Evolutionary conservation across 352 stramenopile genomes (phyloP).

Genomic region (Phytophthora multivora): DNA sequence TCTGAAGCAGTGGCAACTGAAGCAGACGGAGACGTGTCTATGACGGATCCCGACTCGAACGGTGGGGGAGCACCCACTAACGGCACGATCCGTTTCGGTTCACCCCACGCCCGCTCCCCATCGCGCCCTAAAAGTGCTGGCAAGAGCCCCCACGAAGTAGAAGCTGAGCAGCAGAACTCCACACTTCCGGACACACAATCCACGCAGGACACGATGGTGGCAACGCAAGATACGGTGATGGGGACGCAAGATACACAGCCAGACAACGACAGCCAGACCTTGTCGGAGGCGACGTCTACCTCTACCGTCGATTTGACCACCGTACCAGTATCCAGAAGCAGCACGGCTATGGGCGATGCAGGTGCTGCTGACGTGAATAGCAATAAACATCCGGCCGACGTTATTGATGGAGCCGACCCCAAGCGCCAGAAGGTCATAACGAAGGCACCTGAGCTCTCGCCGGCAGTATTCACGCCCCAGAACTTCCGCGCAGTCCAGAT

Average conservation of each 20-base stretch:
- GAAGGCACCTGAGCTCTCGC: background rate
- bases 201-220: conserved; percentile 14
- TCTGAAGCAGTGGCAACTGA: conserved; percentile 9
- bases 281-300: conserved; percentile 6
- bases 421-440: conserved; percentile 34
- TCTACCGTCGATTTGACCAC: conserved; percentile 5
- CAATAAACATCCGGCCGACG: conserved; percentile 21
- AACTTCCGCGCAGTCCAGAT: conserved; percentile 2
- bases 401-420: background rate
- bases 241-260: conserved; percentile 20
- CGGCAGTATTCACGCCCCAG: conserved; percentile 20
- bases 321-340: background rate
- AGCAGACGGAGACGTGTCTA: conserved; percentile 37
- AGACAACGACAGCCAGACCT: conserved; percentile 13
- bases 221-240: conserved; percentile 13
- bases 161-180: background rate
- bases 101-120: background rate
- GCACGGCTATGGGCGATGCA: background rate
- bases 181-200: too few relatives aligned
- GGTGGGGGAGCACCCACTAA: conserved; percentile 8
- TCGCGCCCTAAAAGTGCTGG: conserved; percentile 16
- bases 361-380: conserved; percentile 17
- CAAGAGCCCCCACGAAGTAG: conserved; percentile 25
- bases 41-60: conserved; percentile 32
- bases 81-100: background rate